Evolutionary conservation across 1,284 basidiomycete genomes (phyloP).

Genomic region (Spongispora temasekensis): DNA sequence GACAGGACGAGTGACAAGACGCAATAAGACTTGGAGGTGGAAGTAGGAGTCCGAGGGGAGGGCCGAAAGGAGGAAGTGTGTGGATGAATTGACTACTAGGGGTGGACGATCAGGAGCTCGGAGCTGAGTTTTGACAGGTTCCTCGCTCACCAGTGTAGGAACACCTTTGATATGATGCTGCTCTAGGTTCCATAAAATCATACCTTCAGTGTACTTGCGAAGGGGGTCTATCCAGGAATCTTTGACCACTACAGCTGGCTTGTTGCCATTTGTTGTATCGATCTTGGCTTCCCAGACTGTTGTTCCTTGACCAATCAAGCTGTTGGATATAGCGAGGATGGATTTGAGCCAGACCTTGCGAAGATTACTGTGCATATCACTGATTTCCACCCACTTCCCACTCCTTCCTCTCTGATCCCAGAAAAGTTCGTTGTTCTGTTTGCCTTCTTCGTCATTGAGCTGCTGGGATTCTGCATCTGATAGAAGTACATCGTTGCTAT

Average conservation of each 20-base stretch:
- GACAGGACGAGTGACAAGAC: conserved; percentile 2
- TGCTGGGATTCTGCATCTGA: too few relatives aligned
- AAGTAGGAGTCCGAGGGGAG: not conserved
- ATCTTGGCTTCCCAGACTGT: conserved; percentile 4
- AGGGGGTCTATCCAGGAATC: not conserved
- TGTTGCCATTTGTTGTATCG: not conserved
- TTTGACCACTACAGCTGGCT: not conserved
- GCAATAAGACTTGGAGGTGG: conserved; percentile 1
- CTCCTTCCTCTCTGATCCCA: not conserved
- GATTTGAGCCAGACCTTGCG: not conserved
- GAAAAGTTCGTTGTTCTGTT: too few relatives aligned
- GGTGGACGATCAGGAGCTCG: not conserved
- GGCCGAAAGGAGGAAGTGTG: not conserved
- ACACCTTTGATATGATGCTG: conserved; percentile 2
- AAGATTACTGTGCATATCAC: not conserved
- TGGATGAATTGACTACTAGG: not conserved
- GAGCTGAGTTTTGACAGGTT: conserved; percentile 6
- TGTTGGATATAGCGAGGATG: conserved; percentile 1
- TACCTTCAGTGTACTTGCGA: conserved; percentile 9
- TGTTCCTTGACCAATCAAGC: not conserved
- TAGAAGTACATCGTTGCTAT: too few relatives aligned
- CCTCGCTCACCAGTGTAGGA: not conserved
- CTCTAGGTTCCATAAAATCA: conserved; percentile 4
- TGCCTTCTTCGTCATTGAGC: too few relatives aligned
- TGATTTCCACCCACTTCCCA: not conserved